phyloP scores from a whole-genome alignment of 2,329 filamentous ascomycete species.

The Tolypocladium guangdongense region DNA sequence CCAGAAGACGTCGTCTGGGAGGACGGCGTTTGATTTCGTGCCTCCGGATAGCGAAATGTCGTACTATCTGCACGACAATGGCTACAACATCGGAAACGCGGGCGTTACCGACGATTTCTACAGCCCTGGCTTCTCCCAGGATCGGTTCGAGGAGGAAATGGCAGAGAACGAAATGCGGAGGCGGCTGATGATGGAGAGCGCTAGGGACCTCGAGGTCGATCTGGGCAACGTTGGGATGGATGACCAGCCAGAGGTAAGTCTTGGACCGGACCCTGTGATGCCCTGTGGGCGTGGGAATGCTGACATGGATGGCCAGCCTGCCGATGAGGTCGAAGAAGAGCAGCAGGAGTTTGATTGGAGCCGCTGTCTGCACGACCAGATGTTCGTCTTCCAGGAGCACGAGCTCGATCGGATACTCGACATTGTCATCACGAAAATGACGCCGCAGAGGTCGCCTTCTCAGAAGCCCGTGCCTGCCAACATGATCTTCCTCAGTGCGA shows the following conservation, averaged over 20 bases:
- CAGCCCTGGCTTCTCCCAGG: conserved; percentile 80
- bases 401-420: conserved; percentile 87
- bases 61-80: conserved; percentile 87
- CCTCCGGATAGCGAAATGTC: conserved; percentile 94
- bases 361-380: conserved; percentile 89
- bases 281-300: not conserved
- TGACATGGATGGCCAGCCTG: conserved; percentile 33
- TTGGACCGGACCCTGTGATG: not conserved
- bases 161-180: conserved; percentile 92
- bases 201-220: conserved; percentile 91
- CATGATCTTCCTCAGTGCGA: conserved; percentile 87
- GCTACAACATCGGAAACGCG: conserved; percentile 76
- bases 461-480: conserved; percentile 97
- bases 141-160: conserved; percentile 93
- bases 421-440: conserved; percentile 97
- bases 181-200: conserved; percentile 99
- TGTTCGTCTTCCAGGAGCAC: conserved; percentile 98
- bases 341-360: conserved; percentile 94
- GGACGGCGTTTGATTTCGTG: conserved; percentile 92
- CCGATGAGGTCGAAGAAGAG: conserved; percentile 78
- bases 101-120: conserved; percentile 88
- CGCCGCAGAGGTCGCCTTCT: conserved; percentile 85
- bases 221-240: conserved; percentile 91
- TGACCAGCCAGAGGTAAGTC: conserved; percentile 76
- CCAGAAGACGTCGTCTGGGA: conserved; percentile 84